Base-by-base conservation (phyloP, 1,284 basidiomycete species). In the Trichosporon ovoides region DNA sequence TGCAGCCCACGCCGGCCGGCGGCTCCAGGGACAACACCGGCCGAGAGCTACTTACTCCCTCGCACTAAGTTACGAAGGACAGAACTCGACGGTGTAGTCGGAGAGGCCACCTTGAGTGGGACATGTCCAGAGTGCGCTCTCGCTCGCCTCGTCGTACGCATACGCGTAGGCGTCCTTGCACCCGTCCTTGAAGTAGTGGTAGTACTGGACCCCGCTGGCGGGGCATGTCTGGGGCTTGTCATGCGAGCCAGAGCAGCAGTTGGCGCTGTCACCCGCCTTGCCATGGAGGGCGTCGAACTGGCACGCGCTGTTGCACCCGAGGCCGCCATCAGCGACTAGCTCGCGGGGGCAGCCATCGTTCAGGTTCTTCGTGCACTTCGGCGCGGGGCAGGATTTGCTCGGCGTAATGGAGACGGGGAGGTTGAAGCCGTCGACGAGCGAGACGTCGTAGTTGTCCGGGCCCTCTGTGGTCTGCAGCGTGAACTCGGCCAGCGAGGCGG, bases 31-130 rank as follows among this genome's bases (percentile, higher is more conserved):
- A n/a, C n/a, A n/a, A n/a, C n/a, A n/a, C n/a, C n/a, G n/a, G n/a
- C n/a, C n/a, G n/a, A n/a, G 28, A 31, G 9, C 28, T 31, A 5
- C 5, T 31, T 4, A 9, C 28, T 9, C 5, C 28, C 28, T 31
- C 5, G 9, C 28, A 9, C 28, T 14, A 7, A 12, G 19, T 14
- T 43, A 43, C 52, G 38, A 43, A 13, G 71, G 68, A 36, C 71
- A 73, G 57, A 73, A 72, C 34, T 67, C 67, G 56, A 71, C 61
- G 13, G 59, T 64, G 57, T 72, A 72, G 61, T 69, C 65, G 9
- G 38, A 14, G 5, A 24, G n/a, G 16, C 50, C 22, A 12, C 49
- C 49, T 11, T 50, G 18, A 13, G 28, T 5, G 28, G 28, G 28
- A 36, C 70, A 73, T 5, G 58, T 62, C 54, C 59, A 66, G 6